Conservation (phyloP, 2,329 filamentous ascomycete species). For the Didymella exigua region DNA sequence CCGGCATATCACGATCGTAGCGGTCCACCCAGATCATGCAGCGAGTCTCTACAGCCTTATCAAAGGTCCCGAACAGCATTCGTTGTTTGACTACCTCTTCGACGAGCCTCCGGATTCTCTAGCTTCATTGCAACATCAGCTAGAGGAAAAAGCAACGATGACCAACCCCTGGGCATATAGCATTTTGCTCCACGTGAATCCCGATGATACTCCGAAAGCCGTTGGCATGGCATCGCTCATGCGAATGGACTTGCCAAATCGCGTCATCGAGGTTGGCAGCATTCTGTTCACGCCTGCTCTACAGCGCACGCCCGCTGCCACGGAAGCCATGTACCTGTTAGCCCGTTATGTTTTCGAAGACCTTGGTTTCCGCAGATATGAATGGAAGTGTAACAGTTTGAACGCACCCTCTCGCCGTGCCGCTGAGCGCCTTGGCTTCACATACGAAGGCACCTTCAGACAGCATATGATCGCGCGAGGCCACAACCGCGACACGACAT, state of each 20-base stretch:
- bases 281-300: constrained; percentile 59
- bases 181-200: constrained; percentile 1
- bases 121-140: not conserved
- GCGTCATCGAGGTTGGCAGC: constrained; percentile 63
- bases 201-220: not conserved
- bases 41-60: constrained; percentile 7
- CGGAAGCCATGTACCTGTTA: constrained; percentile 64
- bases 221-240: constrained; percentile 45
- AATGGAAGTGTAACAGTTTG: constrained; percentile 68
- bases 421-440: constrained; percentile 63
- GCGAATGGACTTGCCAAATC: constrained; percentile 48
- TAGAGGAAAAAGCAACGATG: constrained; percentile 11
- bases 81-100: constrained; percentile 23
- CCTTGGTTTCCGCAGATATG: constrained; percentile 62
- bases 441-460: constrained; percentile 64
- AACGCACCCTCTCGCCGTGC: constrained; percentile 62
- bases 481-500: constrained; percentile 63
- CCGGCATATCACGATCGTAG: constrained; percentile 8
- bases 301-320: constrained; percentile 61
- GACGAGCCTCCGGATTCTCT: constrained; percentile 17
- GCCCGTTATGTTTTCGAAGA: constrained; percentile 59
- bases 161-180: constrained; percentile 24
- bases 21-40: constrained; percentile 6
- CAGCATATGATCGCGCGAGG: constrained; percentile 67
- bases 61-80: constrained; percentile 1